Percentiles rank a stretch among this genome's conserved stretches.
These are phyloP conservation scores for Ceratocystis ficicola DNA, from an alignment of 2,329 filamentous ascomycete genomes.

Conservation along the genomic window DNA sequence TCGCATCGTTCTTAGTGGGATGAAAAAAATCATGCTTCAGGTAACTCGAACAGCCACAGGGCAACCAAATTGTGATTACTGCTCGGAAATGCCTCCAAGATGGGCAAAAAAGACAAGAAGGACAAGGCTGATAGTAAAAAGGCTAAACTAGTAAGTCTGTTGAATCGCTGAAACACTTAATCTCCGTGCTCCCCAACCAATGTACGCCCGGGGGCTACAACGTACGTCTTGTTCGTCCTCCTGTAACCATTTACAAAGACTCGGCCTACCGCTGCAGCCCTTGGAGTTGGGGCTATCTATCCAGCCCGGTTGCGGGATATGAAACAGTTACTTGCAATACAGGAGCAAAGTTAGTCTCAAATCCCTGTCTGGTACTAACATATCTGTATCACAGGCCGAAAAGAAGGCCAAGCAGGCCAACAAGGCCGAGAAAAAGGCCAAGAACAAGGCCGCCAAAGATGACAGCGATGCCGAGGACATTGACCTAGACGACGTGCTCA, in stretches of 20 bases:
- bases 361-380: background rate
- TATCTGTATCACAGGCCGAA: constrained; percentile 35
- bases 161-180: background rate
- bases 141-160: constrained; percentile 35
- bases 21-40: too few relatives aligned
- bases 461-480: constrained; percentile 87
- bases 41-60: too few relatives aligned
- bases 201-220: background rate
- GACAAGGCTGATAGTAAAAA: constrained; percentile 37
- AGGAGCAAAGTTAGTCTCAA: background rate
- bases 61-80: background rate
- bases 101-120: constrained; percentile 42
- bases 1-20: too few relatives aligned
- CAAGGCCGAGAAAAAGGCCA: constrained; percentile 78
- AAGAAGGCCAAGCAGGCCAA: constrained; percentile 71
- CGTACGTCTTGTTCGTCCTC: too few relatives aligned
- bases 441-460: constrained; percentile 57
- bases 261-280: background rate
- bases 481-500: constrained; percentile 84
- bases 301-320: background rate
- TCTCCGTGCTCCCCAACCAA: background rate
- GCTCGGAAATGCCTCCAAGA: background rate
- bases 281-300: background rate
- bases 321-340: background rate
- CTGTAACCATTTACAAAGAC: background rate